These are phyloP conservation scores for Penicilliopsis zonata DNA, from an alignment of 495 filamentous ascomycete genomes.

Conservation along the genomic window DNA sequence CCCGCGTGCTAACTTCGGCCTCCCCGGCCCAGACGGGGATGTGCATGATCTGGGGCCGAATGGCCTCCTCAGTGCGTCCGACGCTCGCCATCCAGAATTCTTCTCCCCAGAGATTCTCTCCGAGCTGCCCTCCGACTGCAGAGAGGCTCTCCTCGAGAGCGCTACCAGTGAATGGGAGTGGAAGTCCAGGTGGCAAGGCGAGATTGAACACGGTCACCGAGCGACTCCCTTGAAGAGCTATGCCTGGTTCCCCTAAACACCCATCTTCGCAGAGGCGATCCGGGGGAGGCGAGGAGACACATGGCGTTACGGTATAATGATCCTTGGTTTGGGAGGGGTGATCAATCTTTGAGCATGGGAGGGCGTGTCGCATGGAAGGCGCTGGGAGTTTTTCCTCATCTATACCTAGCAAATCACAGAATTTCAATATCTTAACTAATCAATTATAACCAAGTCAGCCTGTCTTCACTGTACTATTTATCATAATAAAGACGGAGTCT, in stretches of 20 bases:
- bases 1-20: conserved; percentile 40
- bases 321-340: too few relatives aligned
- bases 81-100: conserved; percentile 29
- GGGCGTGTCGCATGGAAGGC: too few relatives aligned
- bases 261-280: not conserved
- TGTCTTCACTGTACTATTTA: too few relatives aligned
- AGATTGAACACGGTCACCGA: conserved; percentile 38
- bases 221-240: conserved; percentile 39
- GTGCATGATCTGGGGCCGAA: conserved; percentile 47
- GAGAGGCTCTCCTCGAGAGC: conserved; percentile 53
- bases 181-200: conserved; percentile 60
- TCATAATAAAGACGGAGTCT: too few relatives aligned
- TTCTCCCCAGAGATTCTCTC: conserved; percentile 55
- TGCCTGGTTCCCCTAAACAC: conserved; percentile 32
- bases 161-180: conserved; percentile 50
- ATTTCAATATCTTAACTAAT: too few relatives aligned
- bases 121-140: conserved; percentile 60
- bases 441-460: too few relatives aligned
- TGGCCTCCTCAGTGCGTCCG: conserved; percentile 43
- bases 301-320: not conserved
- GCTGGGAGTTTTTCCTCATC: too few relatives aligned
- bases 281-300: not conserved
- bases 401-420: too few relatives aligned
- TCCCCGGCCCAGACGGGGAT: conserved; percentile 54
- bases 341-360: too few relatives aligned